These are phyloP conservation scores for Hansenula lynferdii DNA, from an alignment of 1,139 yeast species.

Conservation along the genomic window DNA sequence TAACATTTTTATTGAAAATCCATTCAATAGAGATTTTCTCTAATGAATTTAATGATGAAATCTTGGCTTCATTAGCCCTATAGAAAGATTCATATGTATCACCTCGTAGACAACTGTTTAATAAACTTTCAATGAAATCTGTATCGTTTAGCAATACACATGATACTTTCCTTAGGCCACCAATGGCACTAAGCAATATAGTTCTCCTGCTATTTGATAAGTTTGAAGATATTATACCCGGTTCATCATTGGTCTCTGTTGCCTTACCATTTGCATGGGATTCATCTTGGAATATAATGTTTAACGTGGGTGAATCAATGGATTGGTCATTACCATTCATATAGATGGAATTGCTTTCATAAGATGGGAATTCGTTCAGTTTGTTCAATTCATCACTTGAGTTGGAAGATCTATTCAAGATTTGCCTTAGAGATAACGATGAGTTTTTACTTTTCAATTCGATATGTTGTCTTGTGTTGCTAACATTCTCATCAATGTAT, in stretches of 20 bases:
- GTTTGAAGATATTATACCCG: slow-evolving; percentile 29
- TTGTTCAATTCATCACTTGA: slow-evolving; percentile 2
- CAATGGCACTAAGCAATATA: slow-evolving; percentile 42
- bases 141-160: slow-evolving; percentile 24
- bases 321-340: slow-evolving; percentile 16
- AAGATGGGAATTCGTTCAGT: slow-evolving; percentile 5
- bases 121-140: slow-evolving; percentile 14
- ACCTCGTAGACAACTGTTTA: slow-evolving; percentile 7
- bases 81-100: slow-evolving; percentile 12
- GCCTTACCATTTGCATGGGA: slow-evolving; percentile 28
- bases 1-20: slow-evolving; percentile 42
- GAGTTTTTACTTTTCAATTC: slow-evolving; percentile 17
- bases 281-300: slow-evolving; percentile 28
- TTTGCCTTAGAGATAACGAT: slow-evolving; percentile 16
- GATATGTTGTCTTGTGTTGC: slow-evolving; percentile 11
- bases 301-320: slow-evolving; percentile 8
- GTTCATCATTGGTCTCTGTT: slow-evolving; percentile 30
- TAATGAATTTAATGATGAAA: slow-evolving; percentile 27
- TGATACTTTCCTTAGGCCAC: slow-evolving; percentile 46
- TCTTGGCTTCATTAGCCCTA: slow-evolving; percentile 4
- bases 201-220: slow-evolving; percentile 12
- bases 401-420: slow-evolving; percentile 10
- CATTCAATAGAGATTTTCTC: slow-evolving; percentile 50
- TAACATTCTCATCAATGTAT: slow-evolving; percentile 25
- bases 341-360: slow-evolving; percentile 18